These are phyloP conservation scores for Thraustochytrium sp. DNA, from an alignment of 352 stramenopile species.

Conservation along the genomic window DNA sequence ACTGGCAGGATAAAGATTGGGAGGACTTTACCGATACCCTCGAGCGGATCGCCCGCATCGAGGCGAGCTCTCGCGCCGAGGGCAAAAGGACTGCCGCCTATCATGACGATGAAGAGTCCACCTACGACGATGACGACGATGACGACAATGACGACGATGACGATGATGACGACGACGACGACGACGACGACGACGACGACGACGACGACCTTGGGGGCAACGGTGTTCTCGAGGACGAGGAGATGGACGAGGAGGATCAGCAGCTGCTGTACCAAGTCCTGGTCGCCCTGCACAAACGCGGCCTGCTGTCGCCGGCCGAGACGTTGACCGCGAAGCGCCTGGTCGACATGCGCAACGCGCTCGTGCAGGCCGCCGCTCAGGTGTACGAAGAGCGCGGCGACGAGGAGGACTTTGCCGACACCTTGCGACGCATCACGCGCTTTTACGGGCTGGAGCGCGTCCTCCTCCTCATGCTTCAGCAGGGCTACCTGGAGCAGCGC, in stretches of 20 bases:
- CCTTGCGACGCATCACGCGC: background rate
- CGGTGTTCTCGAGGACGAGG: background rate
- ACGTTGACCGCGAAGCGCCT: constrained; percentile 16
- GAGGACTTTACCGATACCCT: constrained; percentile 42
- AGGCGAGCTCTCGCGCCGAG: background rate
- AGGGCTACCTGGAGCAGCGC: background rate
- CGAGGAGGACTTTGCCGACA: constrained; percentile 42
- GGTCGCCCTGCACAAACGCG: constrained; percentile 9
- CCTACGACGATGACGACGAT: constrained; percentile 20
- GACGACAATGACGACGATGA: constrained; percentile 11
- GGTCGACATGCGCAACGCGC: background rate
- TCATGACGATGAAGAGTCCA: background rate
- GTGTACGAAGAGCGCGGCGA: constrained; percentile 35
- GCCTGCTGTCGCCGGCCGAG: background rate
- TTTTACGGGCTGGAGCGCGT: constrained; percentile 4
- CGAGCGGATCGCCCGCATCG: background rate
- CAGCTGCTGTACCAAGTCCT: constrained; percentile 29
- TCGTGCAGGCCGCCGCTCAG: constrained; percentile 17
- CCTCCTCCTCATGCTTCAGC: background rate
- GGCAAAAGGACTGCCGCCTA: background rate
- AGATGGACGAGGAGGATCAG: constrained; percentile 10
- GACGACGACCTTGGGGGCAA: background rate
- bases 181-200: constrained; percentile 5
- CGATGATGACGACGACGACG: background rate
- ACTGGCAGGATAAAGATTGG: background rate